Evolutionary conservation across 2,329 filamentous ascomycete species (phyloP).

Genomic region (Fusarium falciforme): DNA sequence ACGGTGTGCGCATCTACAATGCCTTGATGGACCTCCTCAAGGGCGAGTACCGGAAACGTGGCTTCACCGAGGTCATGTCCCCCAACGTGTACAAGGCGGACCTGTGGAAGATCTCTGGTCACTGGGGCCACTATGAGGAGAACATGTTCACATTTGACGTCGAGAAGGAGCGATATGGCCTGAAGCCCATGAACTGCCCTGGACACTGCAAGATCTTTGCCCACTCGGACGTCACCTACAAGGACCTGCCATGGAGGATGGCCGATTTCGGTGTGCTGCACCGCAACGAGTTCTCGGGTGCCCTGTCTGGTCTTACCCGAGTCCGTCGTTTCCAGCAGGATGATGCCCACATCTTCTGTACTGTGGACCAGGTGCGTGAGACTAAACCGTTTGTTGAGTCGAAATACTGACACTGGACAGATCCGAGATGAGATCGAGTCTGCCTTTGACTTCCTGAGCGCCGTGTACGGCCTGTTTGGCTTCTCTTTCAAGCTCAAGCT

Average conservation of each 20-base stretch:
- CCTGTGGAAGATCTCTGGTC: conserved; percentile 94
- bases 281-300: conserved; percentile 94
- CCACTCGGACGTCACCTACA: conserved; percentile 84
- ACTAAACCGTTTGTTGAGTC: too few species aligned
- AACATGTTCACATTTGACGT: conserved; percentile 85
- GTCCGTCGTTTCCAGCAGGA: conserved; percentile 96
- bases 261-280: conserved; percentile 97
- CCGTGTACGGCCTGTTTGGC: conserved; percentile 73
- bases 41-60: conserved; percentile 90
- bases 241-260: conserved; percentile 88
- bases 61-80: conserved; percentile 94
- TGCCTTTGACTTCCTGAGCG: conserved; percentile 87
- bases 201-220: conserved; percentile 91
- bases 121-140: conserved; percentile 88
- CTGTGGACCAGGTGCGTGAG: conserved; percentile 50
- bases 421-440: conserved; percentile 70
- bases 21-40: conserved; percentile 84
- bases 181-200: conserved; percentile 99
- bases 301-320: conserved; percentile 88
- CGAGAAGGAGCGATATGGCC: conserved; percentile 78
- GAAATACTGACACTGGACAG: conserved; percentile 36
- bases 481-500: conserved; percentile 91
- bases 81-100: conserved; percentile 95
- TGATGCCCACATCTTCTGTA: conserved; percentile 95
- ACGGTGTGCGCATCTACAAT: conserved; percentile 94